A percentile compares a stretch with the other conserved stretches of the same genome.
These are phyloP conservation scores for Sporothrix protearum DNA, from an alignment of 2,329 filamentous ascomycete genomes.

Conservation along the genomic window DNA sequence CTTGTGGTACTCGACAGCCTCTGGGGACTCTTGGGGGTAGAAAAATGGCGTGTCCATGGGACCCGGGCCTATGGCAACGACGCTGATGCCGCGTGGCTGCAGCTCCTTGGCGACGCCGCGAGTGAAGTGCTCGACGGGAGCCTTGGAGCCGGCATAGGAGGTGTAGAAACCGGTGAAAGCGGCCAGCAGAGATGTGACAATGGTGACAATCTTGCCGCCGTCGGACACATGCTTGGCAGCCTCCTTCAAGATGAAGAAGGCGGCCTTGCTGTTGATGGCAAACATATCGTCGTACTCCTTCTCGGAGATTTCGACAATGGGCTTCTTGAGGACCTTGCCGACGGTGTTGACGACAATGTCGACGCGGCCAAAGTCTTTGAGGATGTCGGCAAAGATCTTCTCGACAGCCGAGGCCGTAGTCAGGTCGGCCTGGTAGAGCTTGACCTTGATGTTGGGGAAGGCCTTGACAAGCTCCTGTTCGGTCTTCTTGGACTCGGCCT, in stretches of 20 bases:
- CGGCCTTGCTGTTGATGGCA: conserved; percentile 46
- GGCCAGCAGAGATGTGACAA: conserved; percentile 44
- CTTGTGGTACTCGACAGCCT: conserved; percentile 45
- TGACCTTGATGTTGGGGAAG: conserved; percentile 36
- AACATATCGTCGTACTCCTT: conserved; percentile 48
- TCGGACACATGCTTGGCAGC: conserved; percentile 42
- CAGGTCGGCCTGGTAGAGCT: conserved; percentile 44
- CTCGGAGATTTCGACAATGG: conserved; percentile 43
- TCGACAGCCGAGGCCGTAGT: conserved; percentile 41
- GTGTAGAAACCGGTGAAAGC: conserved; percentile 47
- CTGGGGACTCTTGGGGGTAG: conserved; percentile 42
- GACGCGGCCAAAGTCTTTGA: conserved; percentile 43
- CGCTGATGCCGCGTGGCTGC: conserved; percentile 35
- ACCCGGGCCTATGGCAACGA: conserved; percentile 39
- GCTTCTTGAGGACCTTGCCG: conserved; percentile 49
- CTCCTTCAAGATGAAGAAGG: conserved; percentile 46
- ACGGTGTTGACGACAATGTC: conserved; percentile 52
- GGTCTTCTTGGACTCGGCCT: conserved; percentile 38
- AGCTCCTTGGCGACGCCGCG: conserved; percentile 38
- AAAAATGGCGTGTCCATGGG: conserved; percentile 46
- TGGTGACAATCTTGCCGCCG: conserved; percentile 47
- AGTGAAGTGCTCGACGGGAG: conserved; percentile 41
- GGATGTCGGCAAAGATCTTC: conserved; percentile 40
- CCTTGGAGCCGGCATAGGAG: conserved; percentile 44
- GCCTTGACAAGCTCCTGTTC: conserved; percentile 37